phyloP scores from a whole-genome alignment of 2,329 filamentous ascomycete species.

The Lomentospora prolificans region DNA sequence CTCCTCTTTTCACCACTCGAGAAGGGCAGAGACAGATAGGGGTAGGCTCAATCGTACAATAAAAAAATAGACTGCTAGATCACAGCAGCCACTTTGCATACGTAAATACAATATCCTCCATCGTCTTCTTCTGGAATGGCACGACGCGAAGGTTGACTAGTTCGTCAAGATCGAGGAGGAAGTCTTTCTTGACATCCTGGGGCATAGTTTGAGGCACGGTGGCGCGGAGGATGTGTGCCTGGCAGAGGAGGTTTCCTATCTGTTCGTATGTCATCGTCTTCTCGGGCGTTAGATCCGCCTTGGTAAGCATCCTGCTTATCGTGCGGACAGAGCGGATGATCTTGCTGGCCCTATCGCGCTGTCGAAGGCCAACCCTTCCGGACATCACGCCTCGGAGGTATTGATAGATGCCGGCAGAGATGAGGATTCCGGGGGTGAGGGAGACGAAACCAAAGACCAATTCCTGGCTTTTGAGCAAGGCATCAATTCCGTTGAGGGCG shows the following conservation, averaged over 20 bases:
- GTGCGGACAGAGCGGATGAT: constrained; percentile 74
- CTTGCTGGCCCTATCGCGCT: constrained; percentile 55
- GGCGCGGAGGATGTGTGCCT: constrained; percentile 73
- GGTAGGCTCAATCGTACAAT: too few species aligned
- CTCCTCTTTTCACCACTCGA: too few species aligned
- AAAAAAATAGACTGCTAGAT: too few species aligned
- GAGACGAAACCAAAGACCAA: constrained; percentile 97
- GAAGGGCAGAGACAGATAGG: too few species aligned
- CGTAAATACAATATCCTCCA: constrained; percentile 81
- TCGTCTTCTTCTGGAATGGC: constrained; percentile 64
- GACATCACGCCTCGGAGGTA: constrained; percentile 65
- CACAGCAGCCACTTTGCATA: constrained; percentile 65
- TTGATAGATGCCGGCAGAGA: constrained; percentile 62
- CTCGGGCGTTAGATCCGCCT: constrained; percentile 47
- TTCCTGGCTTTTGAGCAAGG: constrained; percentile 89
- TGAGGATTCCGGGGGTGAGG: constrained; percentile 83
- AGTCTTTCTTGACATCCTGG: constrained; percentile 67
- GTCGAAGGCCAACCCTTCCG: constrained; percentile 56
- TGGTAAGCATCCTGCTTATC: constrained; percentile 70
- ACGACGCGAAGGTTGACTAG: constrained; percentile 75
- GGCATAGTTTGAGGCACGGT: constrained; percentile 54
- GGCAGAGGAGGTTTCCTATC: constrained; percentile 80
- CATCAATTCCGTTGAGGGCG: constrained; percentile 90
- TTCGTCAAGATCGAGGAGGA: constrained; percentile 79
- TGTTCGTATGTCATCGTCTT: constrained; percentile 82